Conservation (phyloP, 371 early-diverging fungal species). For the Mortierella polycephala region DNA sequence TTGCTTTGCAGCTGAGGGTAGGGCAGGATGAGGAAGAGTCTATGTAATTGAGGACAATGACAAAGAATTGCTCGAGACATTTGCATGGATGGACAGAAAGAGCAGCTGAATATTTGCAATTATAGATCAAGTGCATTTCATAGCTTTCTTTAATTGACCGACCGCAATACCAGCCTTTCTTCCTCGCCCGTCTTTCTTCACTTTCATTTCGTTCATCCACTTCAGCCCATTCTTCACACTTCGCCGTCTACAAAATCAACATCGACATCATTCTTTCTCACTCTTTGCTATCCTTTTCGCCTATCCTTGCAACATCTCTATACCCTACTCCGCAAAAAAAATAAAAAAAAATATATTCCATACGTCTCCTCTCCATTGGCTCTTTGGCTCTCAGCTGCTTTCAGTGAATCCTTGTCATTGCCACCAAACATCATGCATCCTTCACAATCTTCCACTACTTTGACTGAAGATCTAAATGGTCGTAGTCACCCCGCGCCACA, state of each 20-base stretch:
- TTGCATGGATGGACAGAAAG: too few species aligned
- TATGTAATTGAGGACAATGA: too few species aligned
- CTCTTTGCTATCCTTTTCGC: not conserved
- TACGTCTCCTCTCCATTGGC: not conserved
- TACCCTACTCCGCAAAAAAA: not conserved
- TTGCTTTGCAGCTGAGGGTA: too few species aligned
- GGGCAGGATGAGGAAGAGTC: not conserved
- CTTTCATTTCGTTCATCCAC: conserved; percentile 4
- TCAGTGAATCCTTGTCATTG: not conserved
- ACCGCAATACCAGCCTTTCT: not conserved
- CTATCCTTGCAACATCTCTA: not conserved
- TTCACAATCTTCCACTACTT: conserved; percentile 41
- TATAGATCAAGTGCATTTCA: too few species aligned
- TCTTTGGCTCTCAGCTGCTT: not conserved
- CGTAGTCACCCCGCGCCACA: conserved; percentile 11
- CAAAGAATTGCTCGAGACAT: too few species aligned
- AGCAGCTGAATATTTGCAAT: too few species aligned
- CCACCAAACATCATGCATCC: conserved; percentile 14
- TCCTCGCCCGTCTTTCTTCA: conserved; percentile 7
- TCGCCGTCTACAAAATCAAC: too few species aligned
- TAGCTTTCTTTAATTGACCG: not conserved
- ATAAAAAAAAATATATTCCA: not conserved
- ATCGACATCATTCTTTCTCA: not conserved
- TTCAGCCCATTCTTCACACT: not conserved
- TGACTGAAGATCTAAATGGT: conserved; percentile 21